Conservation (phyloP, 2,329 filamentous ascomycete species). For the Diaporthe eres region DNA sequence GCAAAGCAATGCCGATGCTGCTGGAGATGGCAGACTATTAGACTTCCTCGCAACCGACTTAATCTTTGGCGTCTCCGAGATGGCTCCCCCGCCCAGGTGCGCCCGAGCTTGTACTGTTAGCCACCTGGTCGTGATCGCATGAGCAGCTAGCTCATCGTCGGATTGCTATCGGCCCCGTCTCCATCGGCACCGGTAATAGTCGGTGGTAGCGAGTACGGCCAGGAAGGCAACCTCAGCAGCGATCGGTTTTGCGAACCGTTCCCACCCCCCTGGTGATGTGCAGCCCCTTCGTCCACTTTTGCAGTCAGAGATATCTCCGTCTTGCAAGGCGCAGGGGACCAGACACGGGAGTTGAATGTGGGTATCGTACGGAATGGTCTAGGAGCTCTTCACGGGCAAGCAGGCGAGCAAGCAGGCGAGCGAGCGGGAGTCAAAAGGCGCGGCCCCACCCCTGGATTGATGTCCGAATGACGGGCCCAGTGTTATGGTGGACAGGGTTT, state of each 20-base stretch:
- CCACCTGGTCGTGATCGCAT: conserved; percentile 13
- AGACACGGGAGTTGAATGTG: conserved; percentile 27
- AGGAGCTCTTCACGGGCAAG: neutral
- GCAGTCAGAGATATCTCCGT: conserved; percentile 36
- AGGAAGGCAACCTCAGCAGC: conserved; percentile 18
- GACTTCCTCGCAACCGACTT: conserved; percentile 4
- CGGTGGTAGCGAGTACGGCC: conserved; percentile 31
- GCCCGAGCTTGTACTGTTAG: conserved; percentile 27
- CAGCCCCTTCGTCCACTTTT: conserved; percentile 33
- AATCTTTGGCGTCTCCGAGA: conserved; percentile 6
- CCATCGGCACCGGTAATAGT: conserved; percentile 21
- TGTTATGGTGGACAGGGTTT: conserved; percentile 37
- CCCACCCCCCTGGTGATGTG: conserved; percentile 33
- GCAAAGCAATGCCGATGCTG: conserved; percentile 28
- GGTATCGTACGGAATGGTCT: conserved; percentile 22
- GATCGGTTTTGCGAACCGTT: conserved; percentile 21
- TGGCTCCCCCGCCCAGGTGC: conserved; percentile 15
- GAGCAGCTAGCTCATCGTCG: conserved; percentile 21
- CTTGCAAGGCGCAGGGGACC: conserved; percentile 16
- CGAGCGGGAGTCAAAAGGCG: conserved; percentile 20
- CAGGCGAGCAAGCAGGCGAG: conserved; percentile 4
- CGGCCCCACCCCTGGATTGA: conserved; percentile 40
- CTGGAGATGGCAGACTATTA: conserved; percentile 34
- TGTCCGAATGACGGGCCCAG: conserved; percentile 40
- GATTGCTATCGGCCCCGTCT: conserved; percentile 24